phyloP scores from a whole-genome alignment of 768 basidiomycete species.

The Paxillus ammoniavirescens region DNA sequence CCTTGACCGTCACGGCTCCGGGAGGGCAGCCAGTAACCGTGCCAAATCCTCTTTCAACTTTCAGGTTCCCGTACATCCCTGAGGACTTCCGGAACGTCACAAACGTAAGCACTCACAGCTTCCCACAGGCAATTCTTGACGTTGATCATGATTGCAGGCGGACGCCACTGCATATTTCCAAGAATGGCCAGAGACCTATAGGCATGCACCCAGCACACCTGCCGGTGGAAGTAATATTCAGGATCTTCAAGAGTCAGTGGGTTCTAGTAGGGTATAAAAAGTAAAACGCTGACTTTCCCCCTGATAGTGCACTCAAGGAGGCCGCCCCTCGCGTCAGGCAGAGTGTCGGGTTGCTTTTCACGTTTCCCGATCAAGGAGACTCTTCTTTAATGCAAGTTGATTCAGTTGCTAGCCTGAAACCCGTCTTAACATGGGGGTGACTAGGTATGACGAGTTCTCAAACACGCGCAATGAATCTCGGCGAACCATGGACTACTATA shows the following conservation, averaged over 20 bases:
- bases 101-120: neutral
- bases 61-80: slow-evolving; percentile 14
- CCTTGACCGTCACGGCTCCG: slow-evolving; percentile 5
- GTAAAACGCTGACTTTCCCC: neutral
- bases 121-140: neutral
- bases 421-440: neutral
- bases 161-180: slow-evolving; percentile 14
- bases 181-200: slow-evolving; percentile 19
- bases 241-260: slow-evolving; percentile 15
- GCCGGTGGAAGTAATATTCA: slow-evolving; percentile 11
- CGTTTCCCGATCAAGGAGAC: slow-evolving; percentile 14
- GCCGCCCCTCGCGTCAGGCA: slow-evolving; percentile 10
- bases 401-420: neutral
- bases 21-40: slow-evolving; percentile 9
- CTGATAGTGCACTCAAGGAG: slow-evolving; percentile 15
- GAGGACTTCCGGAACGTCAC: slow-evolving; percentile 15
- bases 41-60: slow-evolving; percentile 18
- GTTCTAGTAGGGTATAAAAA: neutral
- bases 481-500: slow-evolving; percentile 6
- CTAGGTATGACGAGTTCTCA: slow-evolving; percentile 30
- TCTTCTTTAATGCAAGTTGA: slow-evolving; percentile 8
- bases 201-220: slow-evolving; percentile 15
- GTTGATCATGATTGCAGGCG: slow-evolving; percentile 1
- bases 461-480: slow-evolving; percentile 22
- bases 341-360: slow-evolving; percentile 19